Conservation (phyloP, 2,329 filamentous ascomycete species). For the Alternaria ethzedia region DNA sequence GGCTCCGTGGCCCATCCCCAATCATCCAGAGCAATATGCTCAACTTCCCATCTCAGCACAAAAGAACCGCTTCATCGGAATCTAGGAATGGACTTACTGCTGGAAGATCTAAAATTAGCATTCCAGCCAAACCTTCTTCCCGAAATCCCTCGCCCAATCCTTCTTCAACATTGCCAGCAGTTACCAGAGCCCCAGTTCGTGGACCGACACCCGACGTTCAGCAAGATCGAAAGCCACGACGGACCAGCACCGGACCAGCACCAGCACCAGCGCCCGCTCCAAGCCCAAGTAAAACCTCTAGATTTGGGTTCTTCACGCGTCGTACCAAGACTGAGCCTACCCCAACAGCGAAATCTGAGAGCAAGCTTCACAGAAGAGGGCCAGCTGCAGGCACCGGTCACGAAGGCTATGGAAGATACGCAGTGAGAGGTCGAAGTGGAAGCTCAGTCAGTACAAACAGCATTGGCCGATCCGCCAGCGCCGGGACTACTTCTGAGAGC, state of each 20-base stretch:
- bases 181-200: constrained; percentile 33
- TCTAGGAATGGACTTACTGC: constrained; percentile 35
- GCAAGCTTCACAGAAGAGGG: constrained; percentile 67
- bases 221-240: constrained; percentile 41
- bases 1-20: constrained; percentile 57
- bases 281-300: constrained; percentile 64
- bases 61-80: constrained; percentile 58
- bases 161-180: constrained; percentile 33
- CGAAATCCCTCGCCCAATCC: constrained; percentile 49
- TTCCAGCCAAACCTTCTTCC: constrained; percentile 41
- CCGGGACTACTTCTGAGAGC: constrained; percentile 48
- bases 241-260: constrained; percentile 41
- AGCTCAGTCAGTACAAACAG: constrained; percentile 61
- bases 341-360: constrained; percentile 63
- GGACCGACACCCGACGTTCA: constrained; percentile 51
- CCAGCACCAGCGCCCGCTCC: constrained; percentile 55
- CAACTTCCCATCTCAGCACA: constrained; percentile 57
- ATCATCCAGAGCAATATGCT: constrained; percentile 64
- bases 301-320: constrained; percentile 80
- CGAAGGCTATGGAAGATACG: constrained; percentile 78
- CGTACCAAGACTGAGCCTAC: constrained; percentile 70
- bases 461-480: constrained; percentile 55
- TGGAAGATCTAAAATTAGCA: constrained; percentile 30
- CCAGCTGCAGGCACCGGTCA: constrained; percentile 93
- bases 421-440: constrained; percentile 69